These are phyloP conservation scores for Aspergillus phoenicis DNA, from an alignment of 2,329 filamentous ascomycete genomes.

Conservation along the genomic window DNA sequence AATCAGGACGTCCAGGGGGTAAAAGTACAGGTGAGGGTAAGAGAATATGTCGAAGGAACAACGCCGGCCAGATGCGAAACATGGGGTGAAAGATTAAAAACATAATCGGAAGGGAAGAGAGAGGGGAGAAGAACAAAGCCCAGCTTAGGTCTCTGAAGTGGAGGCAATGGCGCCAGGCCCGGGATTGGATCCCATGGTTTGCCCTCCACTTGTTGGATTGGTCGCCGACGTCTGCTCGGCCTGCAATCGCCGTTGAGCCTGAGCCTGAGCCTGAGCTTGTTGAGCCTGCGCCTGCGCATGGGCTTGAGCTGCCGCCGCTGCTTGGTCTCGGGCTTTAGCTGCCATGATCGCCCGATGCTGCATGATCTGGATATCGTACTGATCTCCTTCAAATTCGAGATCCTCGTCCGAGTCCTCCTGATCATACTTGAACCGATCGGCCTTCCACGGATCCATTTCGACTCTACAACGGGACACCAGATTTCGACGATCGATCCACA, in stretches of 20 bases:
- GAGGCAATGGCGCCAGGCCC: constrained; percentile 33
- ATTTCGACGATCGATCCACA: constrained; percentile 85
- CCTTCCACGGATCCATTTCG: constrained; percentile 51
- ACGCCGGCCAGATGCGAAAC: constrained; percentile 41
- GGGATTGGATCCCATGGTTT: constrained; percentile 34
- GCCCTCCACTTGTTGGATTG: constrained; percentile 27
- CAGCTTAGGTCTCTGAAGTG: constrained; percentile 34
- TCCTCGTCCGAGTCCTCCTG: constrained; percentile 80
- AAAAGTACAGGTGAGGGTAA: constrained; percentile 30
- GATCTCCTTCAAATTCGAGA: constrained; percentile 74
- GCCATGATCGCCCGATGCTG: constrained; percentile 57
- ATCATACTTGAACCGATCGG: constrained; percentile 84
- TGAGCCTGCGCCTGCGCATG: constrained; percentile 47
- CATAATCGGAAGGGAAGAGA: constrained; percentile 12
- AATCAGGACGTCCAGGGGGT: constrained; percentile 25
- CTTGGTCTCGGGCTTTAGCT: constrained; percentile 46
- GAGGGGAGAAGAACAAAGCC: constrained; percentile 23
- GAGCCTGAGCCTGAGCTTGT: constrained; percentile 44
- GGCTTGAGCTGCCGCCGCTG: constrained; percentile 46
- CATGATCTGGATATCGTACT: constrained; percentile 61
- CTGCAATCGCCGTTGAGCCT: constrained; percentile 40
- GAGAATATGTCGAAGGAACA: constrained; percentile 22
- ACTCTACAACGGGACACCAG: constrained; percentile 58
- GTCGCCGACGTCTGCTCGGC: constrained; percentile 35
- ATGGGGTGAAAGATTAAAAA: constrained; percentile 22